Base-by-base conservation (phyloP, 2,329 filamentous ascomycete genomes). In the Arthrobotrys entomopaga region DNA sequence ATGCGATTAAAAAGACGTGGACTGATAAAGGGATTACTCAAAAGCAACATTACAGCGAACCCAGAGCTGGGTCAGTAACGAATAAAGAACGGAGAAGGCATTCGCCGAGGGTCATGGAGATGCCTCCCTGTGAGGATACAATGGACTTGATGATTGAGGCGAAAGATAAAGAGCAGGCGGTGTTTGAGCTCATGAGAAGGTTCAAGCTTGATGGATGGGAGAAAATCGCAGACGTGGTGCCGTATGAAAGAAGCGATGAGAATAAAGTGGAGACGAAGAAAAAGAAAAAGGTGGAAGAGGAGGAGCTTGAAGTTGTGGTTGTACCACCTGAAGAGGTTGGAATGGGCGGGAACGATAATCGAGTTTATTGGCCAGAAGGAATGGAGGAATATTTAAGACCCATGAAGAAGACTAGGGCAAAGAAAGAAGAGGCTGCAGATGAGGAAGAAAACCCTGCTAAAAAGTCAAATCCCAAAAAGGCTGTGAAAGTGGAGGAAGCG, bases 101-200 rank as follows among this genome's bases (percentile, higher is more conserved):
- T 79, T 92, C 89, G 40, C 86, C 92, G 0, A 87, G 94, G 7
- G 92, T 96, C 1, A 85, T 86, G 77, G 91, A 89, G 0, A 82
- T 98, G 0, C 94, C 94, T 0, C 93, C 94, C 0, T 97, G 94
- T 78, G 85, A 89, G 2, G 83, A 87, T 0, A 89, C 90, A 34
- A 95, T 96, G 90, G 94, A 97, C 79, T 84, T 98, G n/a, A 98
- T 98, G 94, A 97, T 98, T 73, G 94, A 98, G 82, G 94, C 94
- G 54, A 98, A 98, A 81, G 94, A 97, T 80, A 98, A 98, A 82
- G 94, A 98, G 80, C 94, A 98, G 81, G 93, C 94, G 0, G 92
- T 97, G 0, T 96, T 98, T 78, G 92, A 96, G 77, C 85, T 98
- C 16, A 97, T 97, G 93, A 87, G 90, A 20, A 93, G 85, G 0